Base-by-base conservation (phyloP, 2,329 filamentous ascomycete species). In the Beauveria pseudobassiana region DNA sequence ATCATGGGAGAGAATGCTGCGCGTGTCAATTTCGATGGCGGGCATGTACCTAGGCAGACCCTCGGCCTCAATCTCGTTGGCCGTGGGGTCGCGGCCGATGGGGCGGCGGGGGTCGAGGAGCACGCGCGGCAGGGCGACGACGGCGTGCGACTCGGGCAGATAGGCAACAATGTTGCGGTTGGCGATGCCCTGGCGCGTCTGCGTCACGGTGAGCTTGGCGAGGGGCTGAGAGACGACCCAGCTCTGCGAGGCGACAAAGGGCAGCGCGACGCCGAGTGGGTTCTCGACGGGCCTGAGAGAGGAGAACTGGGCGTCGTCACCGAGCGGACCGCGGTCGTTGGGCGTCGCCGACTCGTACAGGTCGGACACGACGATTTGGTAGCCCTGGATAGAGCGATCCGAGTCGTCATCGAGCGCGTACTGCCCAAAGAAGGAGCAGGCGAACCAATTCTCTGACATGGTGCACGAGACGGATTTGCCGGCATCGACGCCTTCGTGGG, bases 401-500 rank as follows among this genome's bases (percentile, higher is more conserved):
- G 72, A 71, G 26, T 80, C 77, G 64, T 87, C 83, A 49, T 79
- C 75, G 38, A 87, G 79, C 3, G 77, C 76, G 70, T 87, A 87
- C 67, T 83, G 76, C 42, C 82, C 83, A 68, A 84, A 88, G 73
- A 93, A 90, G 8, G 91, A 89, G 77, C 96, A 98, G 7, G 87
- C 83, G 70, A 96, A 93, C 92, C 93, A 98, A 76, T 99, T 98
- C 78, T 99, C 95, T 0, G 92, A 89, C 58, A 97, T 80, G 28
- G 86, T 84, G 48, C 92, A 91, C 24, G 89, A 80, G 63, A 96
- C 88, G 0, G 87, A 82, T 70, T 92, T 88, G 53, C 76, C 79
- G 1, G 84, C 80, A 70, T 98, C 93, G 40, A 96, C 86, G 4
- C 88, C 88, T 6, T 82, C 75, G 70, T 96, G 87, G 0, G 80